Base-by-base conservation (phyloP, 768 basidiomycete genomes). In the Trametes cinnabarina region DNA sequence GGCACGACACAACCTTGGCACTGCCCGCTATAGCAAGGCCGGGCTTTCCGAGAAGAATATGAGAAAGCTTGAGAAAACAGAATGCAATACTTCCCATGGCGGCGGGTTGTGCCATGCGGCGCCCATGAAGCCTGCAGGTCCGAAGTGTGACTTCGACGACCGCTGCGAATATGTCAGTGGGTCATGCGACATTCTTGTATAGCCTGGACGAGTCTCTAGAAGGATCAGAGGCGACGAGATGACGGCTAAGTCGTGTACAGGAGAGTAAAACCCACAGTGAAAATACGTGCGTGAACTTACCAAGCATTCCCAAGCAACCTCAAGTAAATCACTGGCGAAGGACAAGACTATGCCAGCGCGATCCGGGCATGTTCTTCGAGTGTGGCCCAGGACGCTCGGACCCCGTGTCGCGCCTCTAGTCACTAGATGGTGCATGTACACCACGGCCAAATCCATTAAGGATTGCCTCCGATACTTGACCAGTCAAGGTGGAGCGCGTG, bases 11-110 rank as follows among this genome's bases (percentile, higher is more conserved):
- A 30, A 37, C 46, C 54, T 47, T 47, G 54, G 54, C 54, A 30
- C 47, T 55, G 20, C 46, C 47, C 46, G 17, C 54, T 55, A 6
- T 20, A 55, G 54, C 35, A 55, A 55, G 26, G 11, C 44, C 46
- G 54, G 41, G 26, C 25, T 39, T 47, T 55, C 54, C 46, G 25
- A 32, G 7, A 32, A 32, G 30, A 12, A 32, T 6, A 32, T 37
- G 46, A 22, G 17, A 30, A 11, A 0, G 22, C n/a, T 3, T 55
- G 54, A 26, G 54, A 55, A 41, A 3, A 4, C 9, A 25, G 25
- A 17, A 20, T 22, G n/a, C 15, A 20, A 4, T 40, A 30, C 39
- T 52, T 55, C 54, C 54, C 54, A 55, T 15, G 54, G 3, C 20
- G 22, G 5, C 26, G 47, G 46, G 22, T 17, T 17, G 17, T 17